Evolutionary conservation across 768 basidiomycete genomes (phyloP), one percentile per base, ranked within the genome.

Genomic region (Boletus subparvulus): DNA sequence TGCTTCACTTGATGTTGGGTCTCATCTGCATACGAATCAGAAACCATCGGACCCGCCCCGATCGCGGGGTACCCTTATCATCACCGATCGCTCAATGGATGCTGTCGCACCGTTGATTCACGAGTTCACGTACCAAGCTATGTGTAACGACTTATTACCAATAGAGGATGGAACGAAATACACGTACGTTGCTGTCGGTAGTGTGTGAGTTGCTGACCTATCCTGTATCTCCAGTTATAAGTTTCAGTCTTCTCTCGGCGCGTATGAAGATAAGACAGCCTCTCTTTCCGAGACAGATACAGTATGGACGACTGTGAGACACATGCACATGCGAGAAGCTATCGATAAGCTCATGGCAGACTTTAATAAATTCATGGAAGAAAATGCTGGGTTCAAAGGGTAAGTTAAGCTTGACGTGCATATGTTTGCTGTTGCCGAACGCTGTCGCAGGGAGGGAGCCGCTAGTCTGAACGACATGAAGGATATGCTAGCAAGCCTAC

Each of bases 71-170:
- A 90, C 92, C 16, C 76, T 98, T 39, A 81, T 98, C 66, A 88
- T 99, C 57, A 95, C 94, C 6, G 97, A 99, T 73, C 86, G 97
- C n/a, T 83, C 94, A 4, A 93, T 99, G 88, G 97, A 99, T 72
- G 86, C 87, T 64, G 68, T 90, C 26, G 88, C 93, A 3, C 97
- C 97, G 2, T 83, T 98, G 58, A 69, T 97, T 36, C 97, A 99
- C 69, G 97, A 98, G 68, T 99, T 99, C 69, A 98, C 96, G 21
- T 99, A 98, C 72, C 97, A 98, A 73, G 96, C 97, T 0, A 99
- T 99, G 97, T 90, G 89, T 47, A 94, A 94, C 64, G 97, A 99
- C 71, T 73, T 99, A 19, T 79, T 99, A 6, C 88, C 87, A 17
- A 91, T 99, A 50, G 83, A 93, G 54, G 85, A 92, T 58, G 96